A percentile compares a stretch with the other conserved stretches of the same genome.
Evolutionary conservation across 2,329 filamentous ascomycete genomes (phyloP).

Genomic region (Claviceps sorghi): DNA sequence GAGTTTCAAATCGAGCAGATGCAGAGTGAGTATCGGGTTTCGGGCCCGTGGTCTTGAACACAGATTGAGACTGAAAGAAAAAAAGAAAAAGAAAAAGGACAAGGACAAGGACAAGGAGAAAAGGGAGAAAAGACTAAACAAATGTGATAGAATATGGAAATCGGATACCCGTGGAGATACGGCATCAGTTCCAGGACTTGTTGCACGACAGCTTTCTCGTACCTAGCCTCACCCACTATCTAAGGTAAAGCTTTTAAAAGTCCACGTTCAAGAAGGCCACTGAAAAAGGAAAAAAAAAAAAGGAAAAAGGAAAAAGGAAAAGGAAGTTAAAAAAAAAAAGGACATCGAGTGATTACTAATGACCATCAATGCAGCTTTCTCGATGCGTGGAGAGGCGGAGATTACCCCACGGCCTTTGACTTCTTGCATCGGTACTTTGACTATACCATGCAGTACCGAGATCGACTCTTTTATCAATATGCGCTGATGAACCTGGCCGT

Average conservation of each 20-base stretch:
- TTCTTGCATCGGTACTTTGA: slow-evolving; percentile 91
- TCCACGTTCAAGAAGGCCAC: not conserved
- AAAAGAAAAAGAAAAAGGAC: not conserved
- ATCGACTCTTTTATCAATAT: slow-evolving; percentile 84
- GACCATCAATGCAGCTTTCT: slow-evolving; percentile 47
- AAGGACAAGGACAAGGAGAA: not conserved
- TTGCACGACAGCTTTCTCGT: slow-evolving; percentile 51
- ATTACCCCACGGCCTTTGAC: slow-evolving; percentile 82
- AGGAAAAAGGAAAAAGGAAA: too few relatives aligned
- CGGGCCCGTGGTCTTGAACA: not conserved
- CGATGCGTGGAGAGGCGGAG: slow-evolving; percentile 81
- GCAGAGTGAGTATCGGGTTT: slow-evolving; percentile 44
- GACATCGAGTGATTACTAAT: not conserved
- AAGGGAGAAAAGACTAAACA: not conserved
- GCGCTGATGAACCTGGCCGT: slow-evolving; percentile 87
- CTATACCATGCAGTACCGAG: slow-evolving; percentile 76
- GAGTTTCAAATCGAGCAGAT: slow-evolving; percentile 82
- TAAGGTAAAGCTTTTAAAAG: slow-evolving; percentile 33
- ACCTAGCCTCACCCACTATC: slow-evolving; percentile 62
- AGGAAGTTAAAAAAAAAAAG: too few relatives aligned
- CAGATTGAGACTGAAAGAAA: not conserved
- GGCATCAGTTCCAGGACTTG: slow-evolving; percentile 53
- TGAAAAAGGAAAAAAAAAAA: not conserved
- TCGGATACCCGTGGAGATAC: slow-evolving; percentile 61
- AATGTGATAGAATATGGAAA: slow-evolving; percentile 51